Percentiles rank a stretch among this genome's conserved stretches.
Evolutionary conservation across 805 yeast species (phyloP).

Genomic region (Kuraishia piskuri): DNA sequence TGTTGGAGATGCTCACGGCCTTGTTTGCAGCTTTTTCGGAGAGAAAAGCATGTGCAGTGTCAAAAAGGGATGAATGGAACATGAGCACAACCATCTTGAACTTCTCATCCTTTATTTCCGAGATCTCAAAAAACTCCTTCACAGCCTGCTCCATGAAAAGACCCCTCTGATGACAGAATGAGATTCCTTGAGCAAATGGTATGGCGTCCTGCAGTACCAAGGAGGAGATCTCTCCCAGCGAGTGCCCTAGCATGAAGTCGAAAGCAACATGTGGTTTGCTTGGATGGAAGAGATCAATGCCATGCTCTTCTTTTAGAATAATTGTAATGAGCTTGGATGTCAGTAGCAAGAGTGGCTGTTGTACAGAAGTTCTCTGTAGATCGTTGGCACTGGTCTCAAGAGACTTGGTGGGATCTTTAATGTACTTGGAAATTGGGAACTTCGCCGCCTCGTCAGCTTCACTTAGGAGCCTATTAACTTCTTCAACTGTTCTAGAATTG

Average conservation of each 20-base stretch:
- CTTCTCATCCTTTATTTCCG: conserved; percentile 20
- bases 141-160: conserved; percentile 21
- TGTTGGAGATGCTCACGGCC: conserved; percentile 13
- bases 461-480: conserved; percentile 8
- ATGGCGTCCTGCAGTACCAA: conserved; percentile 19
- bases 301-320: conserved; percentile 10
- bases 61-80: conserved; percentile 16
- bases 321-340: conserved; percentile 16
- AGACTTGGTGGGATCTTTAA: conserved; percentile 7
- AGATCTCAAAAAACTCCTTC: conserved; percentile 9
- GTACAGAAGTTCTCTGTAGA: conserved; percentile 19
- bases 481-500: background rate
- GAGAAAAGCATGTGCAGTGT: conserved; percentile 6
- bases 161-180: conserved; percentile 20
- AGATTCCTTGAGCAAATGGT: conserved; percentile 16
- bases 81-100: conserved; percentile 27
- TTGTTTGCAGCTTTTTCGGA: background rate
- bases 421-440: conserved; percentile 12
- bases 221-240: conserved; percentile 25
- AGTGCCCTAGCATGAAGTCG: conserved; percentile 24
- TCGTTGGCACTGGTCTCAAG: background rate
- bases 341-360: conserved; percentile 22
- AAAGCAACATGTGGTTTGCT: conserved; percentile 1
- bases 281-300: conserved; percentile 12
- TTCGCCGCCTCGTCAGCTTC: conserved; percentile 12